Evolutionary conservation across 2,329 filamentous ascomycete species (phyloP).

Genomic region (Arthrinium phaeospermum): DNA sequence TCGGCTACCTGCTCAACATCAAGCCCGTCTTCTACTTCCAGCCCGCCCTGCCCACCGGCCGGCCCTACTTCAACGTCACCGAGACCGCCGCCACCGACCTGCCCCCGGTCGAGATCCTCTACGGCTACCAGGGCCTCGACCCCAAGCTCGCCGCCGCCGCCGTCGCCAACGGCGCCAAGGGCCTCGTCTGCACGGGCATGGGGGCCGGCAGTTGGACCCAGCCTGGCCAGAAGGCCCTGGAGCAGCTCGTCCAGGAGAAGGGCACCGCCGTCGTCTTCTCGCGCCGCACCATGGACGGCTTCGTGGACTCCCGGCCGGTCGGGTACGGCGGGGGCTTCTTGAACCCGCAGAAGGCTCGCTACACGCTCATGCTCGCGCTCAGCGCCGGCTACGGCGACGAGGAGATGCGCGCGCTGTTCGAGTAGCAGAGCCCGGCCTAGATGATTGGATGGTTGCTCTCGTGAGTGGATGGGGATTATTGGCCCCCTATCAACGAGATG

Average conservation of each 20-base stretch:
- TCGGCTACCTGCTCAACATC: conserved; percentile 64
- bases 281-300: conserved; percentile 57
- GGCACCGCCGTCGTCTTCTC: conserved; percentile 57
- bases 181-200: conserved; percentile 61
- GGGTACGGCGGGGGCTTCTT: conserved; percentile 52
- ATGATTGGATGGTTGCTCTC: no score
- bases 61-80: conserved; percentile 48
- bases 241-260: conserved; percentile 50
- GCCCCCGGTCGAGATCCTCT: conserved; percentile 62
- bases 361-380: conserved; percentile 53
- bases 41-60: conserved; percentile 53
- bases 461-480: background rate
- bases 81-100: conserved; percentile 41
- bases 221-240: conserved; percentile 45
- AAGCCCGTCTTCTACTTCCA: conserved; percentile 66
- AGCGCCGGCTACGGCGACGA: conserved; percentile 34
- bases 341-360: conserved; percentile 61
- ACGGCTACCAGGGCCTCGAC: conserved; percentile 59
- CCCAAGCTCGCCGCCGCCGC: conserved; percentile 53
- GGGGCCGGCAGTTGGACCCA: conserved; percentile 58
- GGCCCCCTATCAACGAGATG: background rate
- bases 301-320: conserved; percentile 50
- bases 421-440: conserved; percentile 15
- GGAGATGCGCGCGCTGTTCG: conserved; percentile 27
- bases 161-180: conserved; percentile 55